A percentile compares a stretch with the other conserved stretches of the same genome.
Conservation (phyloP, 345 rosid species). For the Dipteronia sinensis region DNA sequence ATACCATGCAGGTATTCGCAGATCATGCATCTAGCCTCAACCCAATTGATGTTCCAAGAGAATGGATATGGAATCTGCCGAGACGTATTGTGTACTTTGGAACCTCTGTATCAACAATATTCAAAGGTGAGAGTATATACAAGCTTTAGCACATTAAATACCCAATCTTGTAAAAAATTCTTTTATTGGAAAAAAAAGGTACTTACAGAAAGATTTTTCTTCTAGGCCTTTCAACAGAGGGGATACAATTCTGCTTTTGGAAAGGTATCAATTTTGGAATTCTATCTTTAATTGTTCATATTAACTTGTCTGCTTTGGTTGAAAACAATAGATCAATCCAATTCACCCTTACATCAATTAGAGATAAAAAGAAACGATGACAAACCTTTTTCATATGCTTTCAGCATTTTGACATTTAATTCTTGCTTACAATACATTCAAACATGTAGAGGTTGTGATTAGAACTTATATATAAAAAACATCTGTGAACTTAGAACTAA, state of each 20-base stretch:
- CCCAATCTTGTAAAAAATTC: constrained; percentile 14
- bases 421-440: background rate
- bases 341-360: background rate
- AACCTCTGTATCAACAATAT: constrained; percentile 83
- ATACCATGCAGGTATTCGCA: constrained; percentile 71
- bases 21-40: constrained; percentile 78
- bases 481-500: background rate
- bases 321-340: background rate
- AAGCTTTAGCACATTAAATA: background rate
- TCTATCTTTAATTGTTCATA: constrained; percentile 13
- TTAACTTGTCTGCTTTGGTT: constrained; percentile 15
- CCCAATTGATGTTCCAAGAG: constrained; percentile 78
- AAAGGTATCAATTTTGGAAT: constrained; percentile 51
- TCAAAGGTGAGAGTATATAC: constrained; percentile 55
- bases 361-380: background rate
- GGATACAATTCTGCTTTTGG: constrained; percentile 84
- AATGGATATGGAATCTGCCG: constrained; percentile 75
- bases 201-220: constrained; percentile 30
- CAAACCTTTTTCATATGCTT: background rate
- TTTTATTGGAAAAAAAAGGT: background rate
- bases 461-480: background rate
- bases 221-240: constrained; percentile 77
- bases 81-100: constrained; percentile 86
- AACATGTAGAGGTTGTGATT: background rate
- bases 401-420: background rate